Evolutionary conservation across 176 grass and related monocot genomes (phyloP).

Genomic region (Paspalum vaginatum): DNA sequence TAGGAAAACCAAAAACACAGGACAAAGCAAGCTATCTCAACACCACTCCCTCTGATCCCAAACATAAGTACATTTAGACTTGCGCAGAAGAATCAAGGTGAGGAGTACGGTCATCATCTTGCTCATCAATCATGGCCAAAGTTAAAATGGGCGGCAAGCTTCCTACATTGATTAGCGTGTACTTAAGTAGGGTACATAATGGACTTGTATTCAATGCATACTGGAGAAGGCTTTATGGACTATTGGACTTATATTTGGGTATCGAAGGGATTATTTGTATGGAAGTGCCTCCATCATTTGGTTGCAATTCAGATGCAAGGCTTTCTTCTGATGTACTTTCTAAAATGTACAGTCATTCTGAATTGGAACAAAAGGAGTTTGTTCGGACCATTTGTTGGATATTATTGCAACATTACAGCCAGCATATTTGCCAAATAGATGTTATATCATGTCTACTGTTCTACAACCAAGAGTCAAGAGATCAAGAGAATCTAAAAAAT

Average conservation of each 20-base stretch:
- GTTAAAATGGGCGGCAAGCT: too few relatives aligned
- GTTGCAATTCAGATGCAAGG: neutral
- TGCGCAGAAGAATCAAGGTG: too few relatives aligned
- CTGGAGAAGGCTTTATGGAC: too few relatives aligned
- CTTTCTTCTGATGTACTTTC: constrained; percentile 5
- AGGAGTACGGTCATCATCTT: too few relatives aligned
- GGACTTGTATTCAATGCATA: too few relatives aligned
- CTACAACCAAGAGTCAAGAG: too few relatives aligned
- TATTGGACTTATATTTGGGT: too few relatives aligned
- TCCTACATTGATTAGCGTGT: too few relatives aligned
- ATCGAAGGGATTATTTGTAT: neutral
- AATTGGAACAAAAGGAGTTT: neutral
- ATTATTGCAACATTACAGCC: neutral
- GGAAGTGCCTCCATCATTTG: neutral
- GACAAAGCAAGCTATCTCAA: constrained; percentile 17
- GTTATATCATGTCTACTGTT: neutral
- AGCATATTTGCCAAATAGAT: constrained; percentile 28
- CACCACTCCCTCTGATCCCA: neutral
- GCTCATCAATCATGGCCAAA: too few relatives aligned
- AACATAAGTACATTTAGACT: too few relatives aligned
- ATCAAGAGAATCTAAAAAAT: too few relatives aligned
- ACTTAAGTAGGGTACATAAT: too few relatives aligned
- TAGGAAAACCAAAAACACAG: constrained; percentile 16
- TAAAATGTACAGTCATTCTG: neutral
- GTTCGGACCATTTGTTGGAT: neutral